Evolutionary conservation across 2,329 filamentous ascomycete species (phyloP).

Genomic region (Diaporthe amygdali): DNA sequence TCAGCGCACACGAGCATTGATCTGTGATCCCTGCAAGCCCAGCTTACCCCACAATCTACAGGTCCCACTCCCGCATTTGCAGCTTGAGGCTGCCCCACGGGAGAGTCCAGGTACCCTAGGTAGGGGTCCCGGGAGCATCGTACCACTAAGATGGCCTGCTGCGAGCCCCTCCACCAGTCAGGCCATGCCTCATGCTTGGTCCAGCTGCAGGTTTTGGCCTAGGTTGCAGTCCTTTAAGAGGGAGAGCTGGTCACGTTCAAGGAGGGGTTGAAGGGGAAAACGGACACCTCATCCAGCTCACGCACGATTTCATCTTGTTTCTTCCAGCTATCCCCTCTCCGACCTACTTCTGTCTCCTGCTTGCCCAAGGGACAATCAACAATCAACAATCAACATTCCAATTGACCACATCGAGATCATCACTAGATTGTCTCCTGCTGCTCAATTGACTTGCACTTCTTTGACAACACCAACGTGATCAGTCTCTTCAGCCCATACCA

Average conservation of each 20-base stretch:
- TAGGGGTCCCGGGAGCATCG: conserved; percentile 11
- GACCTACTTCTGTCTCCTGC: neutral
- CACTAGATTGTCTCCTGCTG: conserved; percentile 4
- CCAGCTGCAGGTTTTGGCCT: conserved; percentile 10
- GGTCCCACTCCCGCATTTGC: conserved; percentile 15
- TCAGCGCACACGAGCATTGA: neutral
- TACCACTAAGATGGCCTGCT: conserved; percentile 22
- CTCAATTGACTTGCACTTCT: conserved; percentile 19
- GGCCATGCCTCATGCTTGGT: conserved; percentile 13
- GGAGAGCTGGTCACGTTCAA: conserved; percentile 16
- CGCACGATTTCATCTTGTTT: neutral
- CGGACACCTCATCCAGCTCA: conserved; percentile 14
- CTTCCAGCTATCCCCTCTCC: neutral
- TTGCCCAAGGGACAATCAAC: neutral
- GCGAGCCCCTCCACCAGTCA: conserved; percentile 15
- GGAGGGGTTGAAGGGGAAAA: conserved; percentile 15
- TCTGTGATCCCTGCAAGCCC: neutral
- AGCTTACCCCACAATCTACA: conserved; percentile 17
- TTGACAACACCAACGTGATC: conserved; percentile 13
- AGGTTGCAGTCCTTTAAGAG: neutral
- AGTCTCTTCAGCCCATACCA: neutral
- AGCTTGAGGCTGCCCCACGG: conserved; percentile 9
- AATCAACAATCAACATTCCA: neutral
- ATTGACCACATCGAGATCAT: conserved; percentile 20
- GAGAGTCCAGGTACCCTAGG: neutral